Conservation (phyloP, 1,284 basidiomycete genomes). For the Ganoderma leucocontextum region DNA sequence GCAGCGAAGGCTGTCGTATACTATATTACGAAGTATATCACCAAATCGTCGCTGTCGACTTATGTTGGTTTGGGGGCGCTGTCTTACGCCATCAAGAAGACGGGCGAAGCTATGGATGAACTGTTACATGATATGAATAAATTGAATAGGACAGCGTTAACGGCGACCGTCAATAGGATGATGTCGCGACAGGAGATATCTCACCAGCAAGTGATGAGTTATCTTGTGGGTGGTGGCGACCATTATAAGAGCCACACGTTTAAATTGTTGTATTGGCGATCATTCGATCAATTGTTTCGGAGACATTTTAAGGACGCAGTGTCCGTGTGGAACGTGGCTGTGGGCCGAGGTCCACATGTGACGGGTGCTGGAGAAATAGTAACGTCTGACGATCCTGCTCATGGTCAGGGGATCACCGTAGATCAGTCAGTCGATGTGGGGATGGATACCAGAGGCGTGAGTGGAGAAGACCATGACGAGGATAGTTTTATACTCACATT, state of each 20-base stretch:
- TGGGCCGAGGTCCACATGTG: no score
- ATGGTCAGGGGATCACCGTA: no score
- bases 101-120: background rate
- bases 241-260: background rate
- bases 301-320: background rate
- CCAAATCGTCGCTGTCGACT: background rate
- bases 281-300: background rate
- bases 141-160: background rate
- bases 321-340: no score
- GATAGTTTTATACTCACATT: background rate
- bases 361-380: no score
- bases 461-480: background rate
- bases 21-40: background rate
- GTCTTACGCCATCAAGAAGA: background rate
- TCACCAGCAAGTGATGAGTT: background rate
- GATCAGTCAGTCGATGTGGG: no score
- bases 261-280: background rate
- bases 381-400: no score
- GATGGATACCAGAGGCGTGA: no score
- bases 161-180: background rate
- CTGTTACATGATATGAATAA: background rate
- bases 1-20: background rate
- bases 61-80: background rate
- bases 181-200: background rate
- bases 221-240: background rate